These are phyloP conservation scores for Epichloe bromicola DNA, from an alignment of 2,329 filamentous ascomycete species.

Conservation along the genomic window DNA sequence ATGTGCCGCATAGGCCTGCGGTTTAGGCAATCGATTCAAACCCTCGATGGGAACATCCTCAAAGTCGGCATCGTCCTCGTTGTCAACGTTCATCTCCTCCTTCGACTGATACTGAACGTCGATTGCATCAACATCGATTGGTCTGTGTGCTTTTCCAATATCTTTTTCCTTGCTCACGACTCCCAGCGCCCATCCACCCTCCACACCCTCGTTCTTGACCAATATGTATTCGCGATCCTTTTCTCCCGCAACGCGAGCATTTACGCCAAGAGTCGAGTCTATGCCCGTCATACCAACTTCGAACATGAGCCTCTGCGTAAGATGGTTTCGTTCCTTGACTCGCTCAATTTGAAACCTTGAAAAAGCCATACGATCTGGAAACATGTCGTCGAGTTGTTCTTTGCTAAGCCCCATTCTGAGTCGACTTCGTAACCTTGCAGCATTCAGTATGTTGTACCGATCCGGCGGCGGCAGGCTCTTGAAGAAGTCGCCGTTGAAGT, in stretches of 20 bases:
- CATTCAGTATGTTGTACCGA: conserved; percentile 94
- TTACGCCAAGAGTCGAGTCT: conserved; percentile 54
- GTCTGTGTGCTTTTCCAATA: conserved; percentile 66
- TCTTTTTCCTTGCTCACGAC: conserved; percentile 82
- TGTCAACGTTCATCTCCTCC: conserved; percentile 50
- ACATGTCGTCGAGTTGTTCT: conserved; percentile 92
- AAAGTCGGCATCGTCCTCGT: conserved; percentile 66
- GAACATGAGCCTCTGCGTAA: conserved; percentile 90
- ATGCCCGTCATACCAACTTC: conserved; percentile 79
- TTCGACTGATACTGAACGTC: conserved; percentile 43
- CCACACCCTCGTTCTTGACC: conserved; percentile 87
- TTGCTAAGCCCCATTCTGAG: conserved; percentile 94
- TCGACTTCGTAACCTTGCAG: conserved; percentile 73
- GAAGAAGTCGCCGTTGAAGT: conserved; percentile 94
- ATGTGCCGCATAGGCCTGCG: conserved; percentile 9
- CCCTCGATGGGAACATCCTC: conserved; percentile 90
- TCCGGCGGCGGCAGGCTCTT: conserved; percentile 78
- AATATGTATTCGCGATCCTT: conserved; percentile 88
- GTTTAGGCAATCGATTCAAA: conserved; percentile 67
- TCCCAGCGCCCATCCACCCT: conserved; percentile 90
- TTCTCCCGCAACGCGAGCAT: conserved; percentile 65
- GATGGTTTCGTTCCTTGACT: conserved; percentile 80
- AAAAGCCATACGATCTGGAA: conserved; percentile 94
- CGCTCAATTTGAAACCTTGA: conserved; percentile 93
- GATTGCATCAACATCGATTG: conserved; percentile 76